Conservation (phyloP, 805 yeast genomes). For the Ogataea nitratoaversa region DNA sequence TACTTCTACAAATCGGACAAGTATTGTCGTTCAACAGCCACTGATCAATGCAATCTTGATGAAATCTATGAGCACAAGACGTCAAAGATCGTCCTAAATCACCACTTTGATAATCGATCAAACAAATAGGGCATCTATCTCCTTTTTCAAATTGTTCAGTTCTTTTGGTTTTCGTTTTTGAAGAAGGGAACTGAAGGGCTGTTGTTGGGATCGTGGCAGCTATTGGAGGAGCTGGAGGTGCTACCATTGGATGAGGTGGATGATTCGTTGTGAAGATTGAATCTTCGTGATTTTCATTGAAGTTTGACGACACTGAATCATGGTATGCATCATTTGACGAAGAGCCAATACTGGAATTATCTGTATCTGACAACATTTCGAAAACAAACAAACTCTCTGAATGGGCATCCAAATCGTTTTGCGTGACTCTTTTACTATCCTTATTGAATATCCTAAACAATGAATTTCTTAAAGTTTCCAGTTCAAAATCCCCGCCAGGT, state of each 20-base stretch:
- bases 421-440: constrained; percentile 13
- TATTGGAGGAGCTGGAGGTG: background rate
- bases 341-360: background rate
- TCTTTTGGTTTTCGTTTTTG: background rate
- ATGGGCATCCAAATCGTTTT: constrained; percentile 14
- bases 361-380: constrained; percentile 1
- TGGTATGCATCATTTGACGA: background rate
- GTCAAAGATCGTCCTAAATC: constrained; percentile 44
- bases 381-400: constrained; percentile 15
- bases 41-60: constrained; percentile 51
- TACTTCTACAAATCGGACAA: constrained; percentile 54
- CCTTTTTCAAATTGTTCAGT: constrained; percentile 11
- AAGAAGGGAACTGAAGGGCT: too few relatives aligned
- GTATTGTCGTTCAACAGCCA: constrained; percentile 52
- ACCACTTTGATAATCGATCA: constrained; percentile 41
- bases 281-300: background rate
- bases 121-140: constrained; percentile 50
- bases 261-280: background rate
- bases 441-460: constrained; percentile 19
- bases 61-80: constrained; percentile 49
- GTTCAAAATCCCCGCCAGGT: constrained; percentile 10
- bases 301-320: background rate
- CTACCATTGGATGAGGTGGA: background rate
- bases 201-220: too few relatives aligned
- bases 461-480: constrained; percentile 20